Evolutionary conservation across 2,329 filamentous ascomycete genomes (phyloP).

Genomic region (Scytalidium lignicola): DNA sequence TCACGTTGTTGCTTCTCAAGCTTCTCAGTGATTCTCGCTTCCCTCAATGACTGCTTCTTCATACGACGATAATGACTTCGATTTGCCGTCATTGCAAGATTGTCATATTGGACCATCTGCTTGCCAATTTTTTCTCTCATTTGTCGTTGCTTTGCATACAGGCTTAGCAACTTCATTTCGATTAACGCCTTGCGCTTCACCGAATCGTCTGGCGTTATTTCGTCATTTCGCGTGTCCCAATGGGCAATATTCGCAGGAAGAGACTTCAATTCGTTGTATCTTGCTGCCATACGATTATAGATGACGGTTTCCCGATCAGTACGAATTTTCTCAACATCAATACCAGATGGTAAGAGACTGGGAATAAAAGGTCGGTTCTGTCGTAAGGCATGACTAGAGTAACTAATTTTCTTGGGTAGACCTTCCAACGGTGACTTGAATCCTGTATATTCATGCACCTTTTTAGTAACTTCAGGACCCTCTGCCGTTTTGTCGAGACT

Average conservation of each 20-base stretch:
- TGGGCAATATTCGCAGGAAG: slow-evolving; percentile 81
- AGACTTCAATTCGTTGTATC: slow-evolving; percentile 78
- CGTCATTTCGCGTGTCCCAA: slow-evolving; percentile 72
- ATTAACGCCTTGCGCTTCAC: slow-evolving; percentile 88
- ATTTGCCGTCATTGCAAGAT: slow-evolving; percentile 95
- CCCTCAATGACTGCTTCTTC: slow-evolving; percentile 95
- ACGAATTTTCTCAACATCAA: slow-evolving; percentile 80
- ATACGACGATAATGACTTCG: slow-evolving; percentile 83
- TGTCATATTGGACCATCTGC: slow-evolving; percentile 93
- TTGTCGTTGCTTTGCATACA: slow-evolving; percentile 84
- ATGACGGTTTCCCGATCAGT: slow-evolving; percentile 84
- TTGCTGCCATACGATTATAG: slow-evolving; percentile 82
- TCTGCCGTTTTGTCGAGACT: slow-evolving; percentile 30
- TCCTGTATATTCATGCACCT: slow-evolving; percentile 57
- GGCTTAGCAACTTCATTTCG: slow-evolving; percentile 84
- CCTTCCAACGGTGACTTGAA: slow-evolving; percentile 64
- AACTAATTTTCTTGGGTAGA: slow-evolving; percentile 55
- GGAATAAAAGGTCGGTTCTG: slow-evolving; percentile 76
- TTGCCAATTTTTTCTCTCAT: slow-evolving; percentile 82
- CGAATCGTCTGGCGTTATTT: slow-evolving; percentile 69
- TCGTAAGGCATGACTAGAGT: slow-evolving; percentile 71
- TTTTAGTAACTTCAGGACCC: slow-evolving; percentile 24
- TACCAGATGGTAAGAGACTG: slow-evolving; percentile 80
- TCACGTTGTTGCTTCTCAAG: slow-evolving; percentile 98
- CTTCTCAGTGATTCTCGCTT: slow-evolving; percentile 96